A percentile compares a stretch with the other conserved stretches of the same genome.
Conservation (phyloP, 257 asterid species). For the Voacanga thouarsii region DNA sequence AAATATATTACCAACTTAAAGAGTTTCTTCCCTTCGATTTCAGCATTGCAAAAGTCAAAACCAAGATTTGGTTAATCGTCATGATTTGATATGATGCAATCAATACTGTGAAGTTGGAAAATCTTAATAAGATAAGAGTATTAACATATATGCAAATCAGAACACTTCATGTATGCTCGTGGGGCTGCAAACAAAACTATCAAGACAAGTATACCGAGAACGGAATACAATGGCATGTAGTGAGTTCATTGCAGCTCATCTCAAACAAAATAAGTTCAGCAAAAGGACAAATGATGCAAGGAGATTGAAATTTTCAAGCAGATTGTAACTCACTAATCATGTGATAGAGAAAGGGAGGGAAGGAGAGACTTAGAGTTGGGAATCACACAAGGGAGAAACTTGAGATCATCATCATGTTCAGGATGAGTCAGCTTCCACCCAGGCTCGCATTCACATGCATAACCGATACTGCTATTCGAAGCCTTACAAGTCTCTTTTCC, state of each 20-base stretch:
- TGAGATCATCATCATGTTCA: slow-evolving; percentile 23
- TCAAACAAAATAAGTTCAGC: not conserved
- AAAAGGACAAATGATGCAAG: not conserved
- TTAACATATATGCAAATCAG: not conserved
- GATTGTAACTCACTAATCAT: not conserved
- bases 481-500: slow-evolving; percentile 60
- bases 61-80: no score
- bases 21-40: no score
- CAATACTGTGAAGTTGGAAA: no score
- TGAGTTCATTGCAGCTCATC: not conserved
- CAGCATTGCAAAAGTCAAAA: not conserved
- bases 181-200: not conserved
- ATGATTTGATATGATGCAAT: not conserved
- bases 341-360: not conserved
- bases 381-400: slow-evolving; percentile 64
- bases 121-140: no score
- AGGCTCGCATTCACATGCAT: slow-evolving; percentile 53
- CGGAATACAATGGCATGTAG: no score
- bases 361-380: slow-evolving; percentile 62
- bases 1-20: not conserved
- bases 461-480: slow-evolving; percentile 44
- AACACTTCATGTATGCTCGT: not conserved
- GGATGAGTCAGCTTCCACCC: slow-evolving; percentile 67
- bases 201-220: no score
- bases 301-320: not conserved